Conservation (phyloP, 805 yeast species). For the Spathaspora hagerdaliae region DNA sequence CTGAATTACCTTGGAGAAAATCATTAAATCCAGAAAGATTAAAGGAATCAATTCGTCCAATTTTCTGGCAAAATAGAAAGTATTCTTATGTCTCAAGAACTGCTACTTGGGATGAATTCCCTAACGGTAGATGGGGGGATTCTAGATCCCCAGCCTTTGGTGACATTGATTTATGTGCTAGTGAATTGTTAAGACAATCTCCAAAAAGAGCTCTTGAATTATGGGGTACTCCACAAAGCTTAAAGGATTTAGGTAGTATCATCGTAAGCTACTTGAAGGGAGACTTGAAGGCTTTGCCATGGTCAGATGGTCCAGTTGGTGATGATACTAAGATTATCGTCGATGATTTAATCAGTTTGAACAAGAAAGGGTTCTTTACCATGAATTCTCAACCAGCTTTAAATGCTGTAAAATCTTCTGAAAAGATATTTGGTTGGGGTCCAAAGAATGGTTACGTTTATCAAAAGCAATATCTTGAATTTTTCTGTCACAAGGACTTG, state of each 20-base stretch:
- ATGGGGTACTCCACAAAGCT: slow-evolving; percentile 78
- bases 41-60: slow-evolving; percentile 84
- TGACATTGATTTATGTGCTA: slow-evolving; percentile 77
- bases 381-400: slow-evolving; percentile 94
- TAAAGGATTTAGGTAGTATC: slow-evolving; percentile 58
- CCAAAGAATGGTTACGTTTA: slow-evolving; percentile 89
- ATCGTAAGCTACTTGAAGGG: slow-evolving; percentile 72
- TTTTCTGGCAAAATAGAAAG: slow-evolving; percentile 93
- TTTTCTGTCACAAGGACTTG: slow-evolving; percentile 63
- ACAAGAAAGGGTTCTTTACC: slow-evolving; percentile 67
- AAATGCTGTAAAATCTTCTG: slow-evolving; percentile 70
- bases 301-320: slow-evolving; percentile 91
- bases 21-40: slow-evolving; percentile 77
- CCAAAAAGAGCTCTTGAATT: slow-evolving; percentile 74
- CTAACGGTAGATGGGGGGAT: slow-evolving; percentile 99
- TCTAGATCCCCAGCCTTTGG: slow-evolving; percentile 97
- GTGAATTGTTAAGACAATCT: slow-evolving; percentile 77
- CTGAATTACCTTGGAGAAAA: slow-evolving; percentile 81
- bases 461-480: slow-evolving; percentile 90
- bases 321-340: slow-evolving; percentile 67
- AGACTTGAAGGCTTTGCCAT: slow-evolving; percentile 72
- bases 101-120: slow-evolving; percentile 95
- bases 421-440: slow-evolving; percentile 88
- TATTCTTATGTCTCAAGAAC: slow-evolving; percentile 86
- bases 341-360: slow-evolving; percentile 56